Percentiles rank a stretch among this genome's conserved stretches.
Evolutionary conservation across 2,329 filamentous ascomycete species (phyloP).

Genomic region (Aspergillus neoniger): DNA sequence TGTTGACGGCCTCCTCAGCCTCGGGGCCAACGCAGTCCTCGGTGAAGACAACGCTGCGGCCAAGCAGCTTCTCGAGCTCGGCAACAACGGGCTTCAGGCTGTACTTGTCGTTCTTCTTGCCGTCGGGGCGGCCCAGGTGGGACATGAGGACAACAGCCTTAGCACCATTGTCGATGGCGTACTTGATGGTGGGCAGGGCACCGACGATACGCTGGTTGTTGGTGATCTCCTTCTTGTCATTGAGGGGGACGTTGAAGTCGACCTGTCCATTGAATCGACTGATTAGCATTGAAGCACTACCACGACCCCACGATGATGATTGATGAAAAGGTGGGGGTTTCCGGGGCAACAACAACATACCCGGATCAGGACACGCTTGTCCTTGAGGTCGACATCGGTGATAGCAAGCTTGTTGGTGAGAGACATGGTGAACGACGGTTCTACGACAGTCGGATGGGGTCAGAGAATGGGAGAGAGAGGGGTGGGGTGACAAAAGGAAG

Average conservation of each 20-base stretch:
- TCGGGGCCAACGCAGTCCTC: constrained; percentile 87
- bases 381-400: constrained; percentile 94
- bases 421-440: constrained; percentile 67
- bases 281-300: constrained; percentile 12
- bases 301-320: neutral
- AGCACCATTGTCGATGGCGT: constrained; percentile 84
- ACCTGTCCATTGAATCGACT: constrained; percentile 60
- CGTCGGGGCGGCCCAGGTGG: constrained; percentile 93
- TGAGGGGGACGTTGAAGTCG: constrained; percentile 99
- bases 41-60: constrained; percentile 82
- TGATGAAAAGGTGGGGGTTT: constrained; percentile 26
- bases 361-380: constrained; percentile 95
- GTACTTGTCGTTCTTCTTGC: constrained; percentile 88
- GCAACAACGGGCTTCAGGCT: constrained; percentile 87
- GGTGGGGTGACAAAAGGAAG: constrained; percentile 7
- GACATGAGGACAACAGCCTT: constrained; percentile 97
- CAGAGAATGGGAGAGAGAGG: constrained; percentile 13
- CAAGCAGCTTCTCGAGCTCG: constrained; percentile 87
- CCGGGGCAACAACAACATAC: constrained; percentile 57
- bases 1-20: constrained; percentile 86
- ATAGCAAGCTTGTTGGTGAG: constrained; percentile 98
- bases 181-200: constrained; percentile 91
- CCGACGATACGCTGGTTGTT: constrained; percentile 98
- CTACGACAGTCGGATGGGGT: constrained; percentile 15
- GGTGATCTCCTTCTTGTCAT: constrained; percentile 88